A percentile compares a stretch with the other conserved stretches of the same genome.
These are phyloP conservation scores for Monosporascus sp. DNA, from an alignment of 2,329 filamentous ascomycete species.

Conservation along the genomic window DNA sequence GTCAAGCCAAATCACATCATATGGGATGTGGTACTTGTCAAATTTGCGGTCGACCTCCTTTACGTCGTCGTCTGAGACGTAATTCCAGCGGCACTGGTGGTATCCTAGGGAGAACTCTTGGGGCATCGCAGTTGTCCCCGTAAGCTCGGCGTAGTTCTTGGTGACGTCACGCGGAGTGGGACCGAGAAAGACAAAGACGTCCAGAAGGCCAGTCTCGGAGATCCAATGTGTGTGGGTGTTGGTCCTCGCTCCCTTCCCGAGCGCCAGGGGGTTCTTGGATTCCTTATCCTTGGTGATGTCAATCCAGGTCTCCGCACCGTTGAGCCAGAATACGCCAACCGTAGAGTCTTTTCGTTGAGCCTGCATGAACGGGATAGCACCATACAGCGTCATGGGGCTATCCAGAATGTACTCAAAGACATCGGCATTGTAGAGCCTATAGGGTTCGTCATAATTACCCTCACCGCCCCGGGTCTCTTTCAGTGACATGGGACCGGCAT, in stretches of 20 bases:
- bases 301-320: slow-evolving; percentile 94
- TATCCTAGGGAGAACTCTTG: slow-evolving; percentile 90
- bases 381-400: slow-evolving; percentile 97
- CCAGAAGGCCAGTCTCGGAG: slow-evolving; percentile 82
- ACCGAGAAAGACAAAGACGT: slow-evolving; percentile 91
- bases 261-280: slow-evolving; percentile 67
- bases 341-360: slow-evolving; percentile 90
- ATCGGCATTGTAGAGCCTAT: slow-evolving; percentile 91
- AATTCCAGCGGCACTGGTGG: slow-evolving; percentile 99
- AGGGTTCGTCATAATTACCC: slow-evolving; percentile 81
- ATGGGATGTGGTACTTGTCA: slow-evolving; percentile 91
- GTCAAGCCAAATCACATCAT: slow-evolving; percentile 98
- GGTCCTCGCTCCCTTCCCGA: slow-evolving; percentile 63
- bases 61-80: slow-evolving; percentile 93
- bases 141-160: slow-evolving; percentile 80
- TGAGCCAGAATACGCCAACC: slow-evolving; percentile 96
- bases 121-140: slow-evolving; percentile 84
- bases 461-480: slow-evolving; percentile 86
- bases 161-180: slow-evolving; percentile 79
- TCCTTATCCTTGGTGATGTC: slow-evolving; percentile 81
- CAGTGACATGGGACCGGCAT: slow-evolving; percentile 80
- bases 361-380: slow-evolving; percentile 97
- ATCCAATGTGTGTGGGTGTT: slow-evolving; percentile 94
- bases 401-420: slow-evolving; percentile 97
- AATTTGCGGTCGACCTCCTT: slow-evolving; percentile 95